phyloP scores from a whole-genome alignment of 2,329 filamentous ascomycete species.

The Talaromyces piceae region DNA sequence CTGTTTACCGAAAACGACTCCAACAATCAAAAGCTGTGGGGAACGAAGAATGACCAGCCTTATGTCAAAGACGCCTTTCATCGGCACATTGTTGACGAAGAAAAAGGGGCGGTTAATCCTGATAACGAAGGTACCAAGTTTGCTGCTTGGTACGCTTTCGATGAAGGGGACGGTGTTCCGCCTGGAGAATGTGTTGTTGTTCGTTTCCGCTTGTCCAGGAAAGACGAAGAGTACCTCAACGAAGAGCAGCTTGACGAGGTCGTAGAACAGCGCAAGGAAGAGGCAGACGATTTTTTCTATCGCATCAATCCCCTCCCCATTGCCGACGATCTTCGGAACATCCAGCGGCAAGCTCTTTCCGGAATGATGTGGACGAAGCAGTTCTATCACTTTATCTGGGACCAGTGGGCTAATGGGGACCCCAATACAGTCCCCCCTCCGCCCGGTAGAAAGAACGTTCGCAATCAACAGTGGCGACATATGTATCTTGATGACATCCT shows the following conservation, averaged over 20 bases:
- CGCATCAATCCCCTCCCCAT: conserved; percentile 88
- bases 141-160: conserved; percentile 86
- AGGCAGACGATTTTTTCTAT: conserved; percentile 95
- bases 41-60: conserved; percentile 66
- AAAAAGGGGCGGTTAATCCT: conserved; percentile 77
- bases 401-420: conserved; percentile 95
- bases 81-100: conserved; percentile 70
- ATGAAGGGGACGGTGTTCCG: conserved; percentile 76
- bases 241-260: conserved; percentile 90
- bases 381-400: conserved; percentile 94
- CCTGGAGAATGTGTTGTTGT: conserved; percentile 94
- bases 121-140: conserved; percentile 74
- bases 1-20: conserved; percentile 96
- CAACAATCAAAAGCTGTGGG: conserved; percentile 72
- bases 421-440: conserved; percentile 82
- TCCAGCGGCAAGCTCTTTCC: conserved; percentile 87
- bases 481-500: conserved; percentile 91
- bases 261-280: conserved; percentile 75
- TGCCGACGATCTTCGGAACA: conserved; percentile 86
- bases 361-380: conserved; percentile 99
- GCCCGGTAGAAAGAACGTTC: conserved; percentile 65
- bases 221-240: conserved; percentile 70
- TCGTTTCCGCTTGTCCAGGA: conserved; percentile 77
- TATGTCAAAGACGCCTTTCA: conserved; percentile 98
- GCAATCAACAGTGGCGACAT: conserved; percentile 89